phyloP scores from a whole-genome alignment of 768 basidiomycete species.

The Boletus vinaceobasis region DNA sequence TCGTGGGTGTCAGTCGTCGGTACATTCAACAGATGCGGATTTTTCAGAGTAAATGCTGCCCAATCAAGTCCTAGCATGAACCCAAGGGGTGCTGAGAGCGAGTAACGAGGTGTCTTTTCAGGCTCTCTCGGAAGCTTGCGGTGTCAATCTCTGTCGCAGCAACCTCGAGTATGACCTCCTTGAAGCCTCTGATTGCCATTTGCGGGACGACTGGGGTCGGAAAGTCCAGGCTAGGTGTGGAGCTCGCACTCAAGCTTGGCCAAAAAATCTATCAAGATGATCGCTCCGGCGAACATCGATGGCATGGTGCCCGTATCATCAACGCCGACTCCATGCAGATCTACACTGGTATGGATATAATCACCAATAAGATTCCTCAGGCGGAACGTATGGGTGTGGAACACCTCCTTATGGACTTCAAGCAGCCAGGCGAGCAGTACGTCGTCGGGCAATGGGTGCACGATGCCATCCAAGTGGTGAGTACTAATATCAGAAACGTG shows the following conservation, averaged over 20 bases:
- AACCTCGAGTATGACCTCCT: slow-evolving; percentile 26
- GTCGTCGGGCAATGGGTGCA: slow-evolving; percentile 83
- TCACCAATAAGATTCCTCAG: slow-evolving; percentile 88
- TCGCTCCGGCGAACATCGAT: slow-evolving; percentile 31
- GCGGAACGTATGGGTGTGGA: slow-evolving; percentile 77
- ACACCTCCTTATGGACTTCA: slow-evolving; percentile 88
- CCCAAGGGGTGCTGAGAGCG: background rate
- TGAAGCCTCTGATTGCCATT: slow-evolving; percentile 73
- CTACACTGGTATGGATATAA: slow-evolving; percentile 84
- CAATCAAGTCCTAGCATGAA: background rate
- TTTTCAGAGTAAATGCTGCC: background rate
- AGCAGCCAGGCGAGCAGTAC: slow-evolving; percentile 83
- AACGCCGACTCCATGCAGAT: slow-evolving; percentile 99
- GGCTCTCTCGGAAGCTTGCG: background rate
- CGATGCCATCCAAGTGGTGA: slow-evolving; percentile 74
- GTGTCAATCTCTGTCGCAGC: background rate
- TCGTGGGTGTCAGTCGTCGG: background rate
- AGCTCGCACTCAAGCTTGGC: slow-evolving; percentile 67
- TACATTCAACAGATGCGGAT: background rate
- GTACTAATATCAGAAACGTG: slow-evolving; percentile 25
- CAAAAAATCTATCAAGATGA: slow-evolving; percentile 23
- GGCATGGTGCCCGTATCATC: slow-evolving; percentile 71
- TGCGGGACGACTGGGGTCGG: slow-evolving; percentile 96
- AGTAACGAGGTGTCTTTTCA: background rate
- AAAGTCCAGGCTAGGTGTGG: slow-evolving; percentile 88